phyloP scores from a whole-genome alignment of 2,329 filamentous ascomycete genomes.

The Fusarium mangiferae region DNA sequence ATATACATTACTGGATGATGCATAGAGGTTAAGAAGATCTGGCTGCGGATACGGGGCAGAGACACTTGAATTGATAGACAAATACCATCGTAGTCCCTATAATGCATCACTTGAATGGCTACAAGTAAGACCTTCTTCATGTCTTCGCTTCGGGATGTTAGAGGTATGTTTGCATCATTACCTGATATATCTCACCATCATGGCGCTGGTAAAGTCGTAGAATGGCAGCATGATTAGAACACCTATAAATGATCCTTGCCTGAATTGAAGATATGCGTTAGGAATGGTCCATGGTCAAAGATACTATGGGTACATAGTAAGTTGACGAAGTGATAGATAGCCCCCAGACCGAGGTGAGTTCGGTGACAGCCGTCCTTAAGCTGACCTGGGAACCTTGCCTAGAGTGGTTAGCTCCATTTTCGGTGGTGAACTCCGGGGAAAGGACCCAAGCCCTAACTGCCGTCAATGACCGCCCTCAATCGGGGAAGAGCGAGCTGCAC shows the following conservation, averaged over 20 bases:
- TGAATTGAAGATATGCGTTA: neutral
- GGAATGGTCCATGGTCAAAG: neutral
- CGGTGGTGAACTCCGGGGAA: neutral
- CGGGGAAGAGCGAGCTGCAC: constrained; percentile 1
- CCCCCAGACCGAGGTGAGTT: constrained; percentile 2
- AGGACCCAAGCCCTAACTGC: constrained; percentile 10
- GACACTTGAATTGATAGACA: constrained; percentile 37
- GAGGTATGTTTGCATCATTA: neutral
- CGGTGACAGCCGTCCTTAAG: neutral
- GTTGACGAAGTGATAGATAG: neutral
- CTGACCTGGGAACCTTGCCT: neutral
- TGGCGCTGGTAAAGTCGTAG: neutral
- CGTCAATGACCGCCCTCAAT: neutral
- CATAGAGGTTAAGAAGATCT: constrained; percentile 13
- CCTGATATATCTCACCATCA: neutral
- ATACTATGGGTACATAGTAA: neutral
- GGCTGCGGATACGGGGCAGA: constrained; percentile 10
- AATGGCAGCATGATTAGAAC: neutral
- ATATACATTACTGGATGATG: constrained; percentile 12
- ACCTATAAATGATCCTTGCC: neutral
- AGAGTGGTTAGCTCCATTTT: neutral
- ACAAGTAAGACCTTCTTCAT: neutral
- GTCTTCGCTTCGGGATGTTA: neutral
- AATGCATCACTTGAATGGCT: neutral
- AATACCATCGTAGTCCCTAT: neutral